Percentiles rank a stretch among this genome's conserved stretches.
Conservation (phyloP, 495 filamentous ascomycete genomes). For the Penicillium daleae region DNA sequence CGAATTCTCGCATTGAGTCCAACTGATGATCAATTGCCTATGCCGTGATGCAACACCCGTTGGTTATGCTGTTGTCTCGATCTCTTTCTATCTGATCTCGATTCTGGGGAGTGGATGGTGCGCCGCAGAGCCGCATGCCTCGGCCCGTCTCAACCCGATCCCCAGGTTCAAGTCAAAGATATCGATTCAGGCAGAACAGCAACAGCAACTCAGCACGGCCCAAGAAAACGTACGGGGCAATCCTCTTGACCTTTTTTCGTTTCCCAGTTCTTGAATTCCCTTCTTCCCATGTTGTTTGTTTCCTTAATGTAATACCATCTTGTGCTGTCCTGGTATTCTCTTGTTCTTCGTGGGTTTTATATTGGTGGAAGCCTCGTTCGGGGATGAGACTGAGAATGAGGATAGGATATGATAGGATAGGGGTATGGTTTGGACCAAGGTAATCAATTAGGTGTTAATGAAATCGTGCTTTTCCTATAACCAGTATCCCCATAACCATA, state of each 20-base stretch:
- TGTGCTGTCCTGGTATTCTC: slow-evolving; percentile 31
- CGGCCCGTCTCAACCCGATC: neutral
- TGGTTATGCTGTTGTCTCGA: slow-evolving; percentile 19
- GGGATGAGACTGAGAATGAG: neutral
- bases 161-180: neutral
- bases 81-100: neutral
- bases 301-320: slow-evolving; percentile 48
- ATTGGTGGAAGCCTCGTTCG: slow-evolving; percentile 5
- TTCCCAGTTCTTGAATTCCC: neutral
- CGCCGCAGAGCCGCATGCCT: slow-evolving; percentile 5
- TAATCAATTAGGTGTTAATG: slow-evolving; percentile 29
- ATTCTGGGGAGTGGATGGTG: neutral
- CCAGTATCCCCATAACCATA: neutral
- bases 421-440: slow-evolving; percentile 7
- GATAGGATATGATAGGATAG: slow-evolving; percentile 9
- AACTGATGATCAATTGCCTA: slow-evolving; percentile 7
- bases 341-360: slow-evolving; percentile 15
- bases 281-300: slow-evolving; percentile 17
- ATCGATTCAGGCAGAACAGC: neutral
- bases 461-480: slow-evolving; percentile 12
- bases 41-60: slow-evolving; percentile 26
- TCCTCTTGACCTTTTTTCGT: slow-evolving; percentile 9
- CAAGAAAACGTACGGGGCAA: neutral
- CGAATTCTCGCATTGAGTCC: neutral
- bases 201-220: neutral